phyloP scores from a whole-genome alignment of 805 yeast genomes.

The Cyberlindnera mycetangii region DNA sequence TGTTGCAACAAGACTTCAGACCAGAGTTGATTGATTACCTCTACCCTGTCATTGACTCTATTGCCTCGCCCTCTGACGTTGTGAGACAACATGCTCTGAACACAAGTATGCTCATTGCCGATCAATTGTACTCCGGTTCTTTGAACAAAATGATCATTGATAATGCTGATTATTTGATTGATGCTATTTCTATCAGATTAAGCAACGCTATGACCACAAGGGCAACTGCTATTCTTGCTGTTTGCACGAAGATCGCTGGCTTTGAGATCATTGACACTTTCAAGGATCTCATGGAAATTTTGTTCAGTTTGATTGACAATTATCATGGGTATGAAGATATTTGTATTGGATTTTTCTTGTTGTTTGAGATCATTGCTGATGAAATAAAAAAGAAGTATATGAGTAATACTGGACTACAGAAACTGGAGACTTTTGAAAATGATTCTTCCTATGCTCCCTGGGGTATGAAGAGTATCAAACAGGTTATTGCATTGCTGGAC shows the following conservation, averaged over 20 bases:
- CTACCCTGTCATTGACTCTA: conserved; percentile 67
- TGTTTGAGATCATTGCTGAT: conserved; percentile 58
- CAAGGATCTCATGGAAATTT: conserved; percentile 68
- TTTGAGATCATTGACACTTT: conserved; percentile 58
- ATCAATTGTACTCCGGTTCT: conserved; percentile 52
- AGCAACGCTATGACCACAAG: conserved; percentile 74
- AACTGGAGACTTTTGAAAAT: conserved; percentile 23
- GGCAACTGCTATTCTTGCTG: conserved; percentile 64
- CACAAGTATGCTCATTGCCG: conserved; percentile 50
- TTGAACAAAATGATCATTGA: conserved; percentile 53
- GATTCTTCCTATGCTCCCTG: conserved; percentile 27
- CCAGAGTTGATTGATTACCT: conserved; percentile 66
- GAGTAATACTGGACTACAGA: conserved; percentile 21
- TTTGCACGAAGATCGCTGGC: conserved; percentile 72
- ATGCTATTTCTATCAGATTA: conserved; percentile 67
- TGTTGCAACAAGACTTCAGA: conserved; percentile 28
- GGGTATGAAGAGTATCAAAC: conserved; percentile 46
- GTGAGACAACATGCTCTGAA: conserved; percentile 50
- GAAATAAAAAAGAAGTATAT: conserved; percentile 43
- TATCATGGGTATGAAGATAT: conserved; percentile 79
- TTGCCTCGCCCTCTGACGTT: conserved; percentile 53
- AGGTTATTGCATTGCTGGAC: conserved; percentile 44
- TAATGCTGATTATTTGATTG: conserved; percentile 80
- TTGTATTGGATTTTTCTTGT: conserved; percentile 69
- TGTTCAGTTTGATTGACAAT: conserved; percentile 74